Percentiles rank a stretch among this genome's conserved stretches.
phyloP scores from a whole-genome alignment of 192 early-diverging fungal species.

The Backusella luteola region DNA sequence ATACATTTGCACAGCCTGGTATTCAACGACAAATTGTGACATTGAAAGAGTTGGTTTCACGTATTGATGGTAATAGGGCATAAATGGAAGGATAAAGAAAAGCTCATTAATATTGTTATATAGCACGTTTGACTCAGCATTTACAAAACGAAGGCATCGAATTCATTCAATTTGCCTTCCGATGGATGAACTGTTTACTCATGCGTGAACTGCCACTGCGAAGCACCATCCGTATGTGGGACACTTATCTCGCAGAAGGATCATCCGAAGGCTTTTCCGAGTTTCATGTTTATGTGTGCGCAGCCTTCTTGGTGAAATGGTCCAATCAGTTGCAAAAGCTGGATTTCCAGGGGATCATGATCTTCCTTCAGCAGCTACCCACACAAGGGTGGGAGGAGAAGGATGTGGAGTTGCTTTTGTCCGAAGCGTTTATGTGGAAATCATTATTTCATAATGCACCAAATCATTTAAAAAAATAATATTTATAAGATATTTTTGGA shows the following conservation, averaged over 20 bases:
- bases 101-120: too few relatives aligned
- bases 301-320: conserved; percentile 97
- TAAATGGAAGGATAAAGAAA: neutral
- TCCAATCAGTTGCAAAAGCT: conserved; percentile 77
- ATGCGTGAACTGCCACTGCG: conserved; percentile 92
- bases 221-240: conserved; percentile 97
- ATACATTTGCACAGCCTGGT: conserved; percentile 95
- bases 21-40: conserved; percentile 89
- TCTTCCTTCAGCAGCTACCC: conserved; percentile 89
- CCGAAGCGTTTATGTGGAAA: conserved; percentile 98
- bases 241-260: conserved; percentile 93
- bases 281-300: conserved; percentile 98
- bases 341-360: conserved; percentile 94
- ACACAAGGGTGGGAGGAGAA: conserved; percentile 84
- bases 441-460: conserved; percentile 91
- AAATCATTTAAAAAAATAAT: conserved; percentile 62
- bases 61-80: conserved; percentile 80
- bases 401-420: conserved; percentile 92
- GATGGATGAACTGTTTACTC: conserved; percentile 99
- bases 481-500: neutral
- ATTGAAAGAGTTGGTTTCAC: conserved; percentile 86
- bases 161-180: conserved; percentile 98
- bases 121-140: conserved; percentile 78
- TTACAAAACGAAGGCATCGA: conserved; percentile 88
- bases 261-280: conserved; percentile 83